Base-by-base conservation (phyloP, 306 rosid genomes). In the Erythrophleum fordii region DNA sequence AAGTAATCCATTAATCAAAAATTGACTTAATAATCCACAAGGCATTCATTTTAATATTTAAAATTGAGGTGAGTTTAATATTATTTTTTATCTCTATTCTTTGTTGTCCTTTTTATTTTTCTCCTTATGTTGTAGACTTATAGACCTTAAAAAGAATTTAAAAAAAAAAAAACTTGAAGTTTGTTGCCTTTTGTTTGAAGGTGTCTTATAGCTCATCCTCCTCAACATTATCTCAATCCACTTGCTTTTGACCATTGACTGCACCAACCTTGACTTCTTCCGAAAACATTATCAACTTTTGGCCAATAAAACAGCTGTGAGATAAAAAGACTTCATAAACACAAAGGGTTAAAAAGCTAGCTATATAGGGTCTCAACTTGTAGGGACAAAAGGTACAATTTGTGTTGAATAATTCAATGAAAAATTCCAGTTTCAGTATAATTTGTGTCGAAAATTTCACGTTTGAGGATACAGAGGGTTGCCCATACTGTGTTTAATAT, bases 191-290 rank as follows among this genome's bases (percentile, higher is more conserved):
- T 44, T 46, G 52, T 20, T 48, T 62, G 66, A 34, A 26, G 64
- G 26, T 29, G 16, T 23, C 5, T 58, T 0, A 46, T 46, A 46
- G n/a, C 49, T 45, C 18, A 46, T 46, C 52, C 1, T 62, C 72
- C 16, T 29, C 4, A 6, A 37, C 71, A 58, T 45, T 29, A 37
- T 28, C 2, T 20, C 34, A 5, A 71, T 31, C 31, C 16, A 59
- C 61, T 8, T 59, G 52, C n/a, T 1, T 79, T 79, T 71, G 83
- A 79, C 64, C 72, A 11, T 62, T 49, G 73, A 76, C 80, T 76
- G 11, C 26, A 60, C 77, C 65, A 71, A 71, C 77, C 73, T 64
- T 49, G 2, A 20, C 34, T 71, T 60, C 62, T 45, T 35, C 16
- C n/a, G 5, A 7, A 34, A 60, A 48, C 65, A 56, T 9, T 62